Evolutionary conservation across 192 early-diverging fungal species (phyloP), one percentile per base, ranked within the genome.

Genomic region (Coemansia sp.): DNA sequence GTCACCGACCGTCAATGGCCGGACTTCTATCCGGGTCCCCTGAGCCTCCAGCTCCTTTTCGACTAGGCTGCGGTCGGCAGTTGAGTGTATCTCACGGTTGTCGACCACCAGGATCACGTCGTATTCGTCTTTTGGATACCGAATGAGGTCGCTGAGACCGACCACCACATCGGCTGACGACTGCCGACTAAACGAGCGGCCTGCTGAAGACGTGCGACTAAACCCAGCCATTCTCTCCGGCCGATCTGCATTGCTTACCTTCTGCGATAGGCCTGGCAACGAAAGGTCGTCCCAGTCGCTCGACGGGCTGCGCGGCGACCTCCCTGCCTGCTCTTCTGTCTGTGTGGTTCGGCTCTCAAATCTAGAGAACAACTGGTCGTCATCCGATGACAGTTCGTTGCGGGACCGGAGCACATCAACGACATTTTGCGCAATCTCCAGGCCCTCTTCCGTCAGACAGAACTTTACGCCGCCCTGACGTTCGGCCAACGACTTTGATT

Each of bases 1-100:
- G 58, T 98, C 95, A 21, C 94, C 95, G 7, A 98, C 56, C 6
- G 82, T 82, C 45, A 98, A 67, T 11, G 76, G 64, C 11, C 85
- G 68, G 5, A 78, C 81, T 9, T 76, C 63, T 2, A 81, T 58
- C 4, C 51, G 60, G 1, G 94, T 48, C 0, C 81, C 81, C 14
- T 74, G 56, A 13, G 75, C 51, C 23, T 67, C 69, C 10, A 98
- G 77, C 33, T 82, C 79, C 21, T 76, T 51, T 23, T 80, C 77
- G 22, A 98, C 80, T 39, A 85, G 89, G 28, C 72, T 72, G 25
- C 93, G 81, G 35, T 94, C 85, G 0, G 62, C 71, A 22, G 65
- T 44, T 3, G 65, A 72, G 38, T 80, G 80, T 11, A 94, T 75
- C 64, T 98, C 95, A 12, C 95, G 84, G 43, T 54, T 78, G 61